Evolutionary conservation across 176 grass and related monocot species (phyloP), one percentile per base, ranked within the genome.

Genomic region (Elaeis guineensis): DNA sequence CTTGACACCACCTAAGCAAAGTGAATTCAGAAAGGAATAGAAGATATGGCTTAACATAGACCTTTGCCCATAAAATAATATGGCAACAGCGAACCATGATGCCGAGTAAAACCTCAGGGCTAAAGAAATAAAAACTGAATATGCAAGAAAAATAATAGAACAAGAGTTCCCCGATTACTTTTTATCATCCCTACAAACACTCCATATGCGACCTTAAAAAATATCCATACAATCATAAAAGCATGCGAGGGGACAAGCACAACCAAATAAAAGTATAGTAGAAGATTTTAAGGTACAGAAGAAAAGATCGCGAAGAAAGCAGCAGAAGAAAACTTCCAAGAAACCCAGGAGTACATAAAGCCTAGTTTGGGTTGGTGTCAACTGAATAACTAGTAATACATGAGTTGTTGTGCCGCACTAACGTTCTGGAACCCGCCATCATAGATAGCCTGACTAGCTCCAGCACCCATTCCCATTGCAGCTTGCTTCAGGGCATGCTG

Each of bases 401-500:
- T 96, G 50, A 87, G 82, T 71, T 90, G 90, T 70, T 95, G 86
- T 18, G 71, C 57, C 2, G 72, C 72, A 0, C 72, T 83, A 32
- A 70, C 58, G 17, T 83, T 80, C 67, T 80, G 93, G 84, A 66
- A 92, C 14, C 88, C 74, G 3, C 87, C 79, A 2, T 98, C 87
- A 7, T 83, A 92, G 64, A 92, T 78, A 49, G 87, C 73, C 82
- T 92, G 84, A 63, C 84, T 86, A 21, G 77, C 84, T 49, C 93
- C 82, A 0, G 76, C 67, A 1, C 85, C 84, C 70, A 97, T 79
- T 28, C 79, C 81, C 54, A 92, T 73, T 0, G 64, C 50, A 16
- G 64, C 82, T 63, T 80, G 93, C 78, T 90, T 92, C 55, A 97
- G 79, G 4, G 76, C 63, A 5, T 85, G 78, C 71, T 89, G 92